Percentiles rank a stretch among this genome's conserved stretches.
Evolutionary conservation across 176 grass and related monocot species (phyloP).

Genomic region (Poa pratensis): DNA sequence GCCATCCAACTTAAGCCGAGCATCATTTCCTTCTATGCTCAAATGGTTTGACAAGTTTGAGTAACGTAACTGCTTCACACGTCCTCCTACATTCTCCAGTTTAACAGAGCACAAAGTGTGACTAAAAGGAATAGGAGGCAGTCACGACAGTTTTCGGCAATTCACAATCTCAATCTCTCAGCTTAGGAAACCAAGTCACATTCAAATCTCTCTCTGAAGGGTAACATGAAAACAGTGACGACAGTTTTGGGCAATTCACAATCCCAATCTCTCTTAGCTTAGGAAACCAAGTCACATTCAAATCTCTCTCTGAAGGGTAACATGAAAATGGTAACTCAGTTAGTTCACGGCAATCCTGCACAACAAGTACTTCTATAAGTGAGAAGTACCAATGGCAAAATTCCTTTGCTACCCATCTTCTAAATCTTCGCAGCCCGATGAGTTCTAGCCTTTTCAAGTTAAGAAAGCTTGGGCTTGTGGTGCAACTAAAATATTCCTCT

Average conservation of each 20-base stretch:
- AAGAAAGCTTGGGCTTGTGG: background rate
- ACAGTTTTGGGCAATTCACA: fast-evolving
- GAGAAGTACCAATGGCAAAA: background rate
- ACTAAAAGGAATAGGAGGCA: constrained; percentile 1
- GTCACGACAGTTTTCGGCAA: background rate
- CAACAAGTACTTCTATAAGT: background rate
- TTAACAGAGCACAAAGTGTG: background rate
- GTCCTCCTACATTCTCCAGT: background rate
- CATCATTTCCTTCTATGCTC: background rate
- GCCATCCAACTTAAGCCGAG: background rate
- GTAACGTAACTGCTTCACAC: fast-evolving
- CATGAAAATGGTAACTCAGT: background rate
- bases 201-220: no score
- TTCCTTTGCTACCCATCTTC: background rate
- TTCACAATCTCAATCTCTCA: fast-evolving
- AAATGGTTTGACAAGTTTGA: background rate
- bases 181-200: background rate
- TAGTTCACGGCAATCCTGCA: background rate
- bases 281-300: background rate
- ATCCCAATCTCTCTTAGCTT: background rate
- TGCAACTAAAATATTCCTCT: background rate
- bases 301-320: no score
- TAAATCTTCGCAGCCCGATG: background rate
- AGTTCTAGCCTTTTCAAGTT: background rate
- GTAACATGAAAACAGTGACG: background rate